A percentile compares a stretch with the other conserved stretches of the same genome.
These are phyloP conservation scores for Xylaria multiplex DNA, from an alignment of 2,329 filamentous ascomycete genomes.

Conservation along the genomic window DNA sequence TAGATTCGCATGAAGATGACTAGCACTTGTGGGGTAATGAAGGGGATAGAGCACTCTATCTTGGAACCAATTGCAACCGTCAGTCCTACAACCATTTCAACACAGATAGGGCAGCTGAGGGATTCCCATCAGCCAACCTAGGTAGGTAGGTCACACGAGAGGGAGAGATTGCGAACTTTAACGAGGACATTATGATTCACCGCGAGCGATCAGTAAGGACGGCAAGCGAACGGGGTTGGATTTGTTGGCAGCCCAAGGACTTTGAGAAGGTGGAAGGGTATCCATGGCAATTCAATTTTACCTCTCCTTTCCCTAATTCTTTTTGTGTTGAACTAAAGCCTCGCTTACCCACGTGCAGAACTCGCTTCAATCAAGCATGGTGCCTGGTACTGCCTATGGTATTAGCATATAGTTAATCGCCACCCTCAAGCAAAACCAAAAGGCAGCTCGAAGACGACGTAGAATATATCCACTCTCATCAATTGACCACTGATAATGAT, in stretches of 20 bases:
- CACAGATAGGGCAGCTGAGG: slow-evolving; percentile 3
- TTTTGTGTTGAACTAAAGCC: slow-evolving; percentile 3
- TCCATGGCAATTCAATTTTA: background rate
- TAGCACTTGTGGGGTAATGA: slow-evolving; percentile 9
- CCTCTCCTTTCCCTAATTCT: background rate
- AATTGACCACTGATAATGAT: background rate
- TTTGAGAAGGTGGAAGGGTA: background rate
- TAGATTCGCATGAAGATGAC: slow-evolving; percentile 11
- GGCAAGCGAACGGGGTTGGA: background rate
- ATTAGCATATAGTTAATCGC: background rate
- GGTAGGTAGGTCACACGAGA: slow-evolving; percentile 3
- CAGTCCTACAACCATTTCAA: slow-evolving; percentile 9
- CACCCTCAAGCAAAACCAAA: background rate
- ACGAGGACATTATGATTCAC: background rate
- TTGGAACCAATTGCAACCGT: slow-evolving; percentile 24
- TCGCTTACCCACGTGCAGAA: background rate
- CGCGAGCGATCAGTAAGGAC: background rate
- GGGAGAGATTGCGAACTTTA: slow-evolving; percentile 1
- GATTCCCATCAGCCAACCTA: background rate
- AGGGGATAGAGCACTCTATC: slow-evolving; percentile 17
- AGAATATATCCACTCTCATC: background rate
- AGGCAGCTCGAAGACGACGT: background rate
- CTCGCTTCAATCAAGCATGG: slow-evolving; percentile 7
- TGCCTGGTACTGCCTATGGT: background rate
- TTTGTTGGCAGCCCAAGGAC: background rate